Evolutionary conservation across 148 eudicot species (phyloP).

Genomic region (Cornus controversa): DNA sequence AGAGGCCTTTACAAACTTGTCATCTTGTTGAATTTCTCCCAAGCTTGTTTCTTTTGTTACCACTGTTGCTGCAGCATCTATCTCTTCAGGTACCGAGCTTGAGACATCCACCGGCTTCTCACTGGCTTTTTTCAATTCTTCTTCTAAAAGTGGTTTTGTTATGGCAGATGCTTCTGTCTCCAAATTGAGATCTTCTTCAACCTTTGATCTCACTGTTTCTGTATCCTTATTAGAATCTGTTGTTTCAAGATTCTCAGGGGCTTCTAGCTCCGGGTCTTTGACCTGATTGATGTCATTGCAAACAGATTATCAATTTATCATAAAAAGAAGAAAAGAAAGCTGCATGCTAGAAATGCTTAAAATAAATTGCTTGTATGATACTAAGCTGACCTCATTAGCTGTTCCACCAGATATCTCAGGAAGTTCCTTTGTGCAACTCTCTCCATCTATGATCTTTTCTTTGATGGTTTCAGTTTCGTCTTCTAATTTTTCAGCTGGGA

Average conservation of each 20-base stretch:
- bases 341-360: background rate
- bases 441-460: background rate
- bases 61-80: background rate
- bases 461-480: background rate
- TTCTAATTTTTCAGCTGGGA: background rate
- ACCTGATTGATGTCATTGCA: background rate
- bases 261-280: background rate
- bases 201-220: background rate
- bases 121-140: background rate
- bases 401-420: background rate
- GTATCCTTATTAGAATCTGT: background rate
- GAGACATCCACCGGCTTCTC: constrained; percentile 5
- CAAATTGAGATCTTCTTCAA: constrained; percentile 12
- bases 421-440: background rate
- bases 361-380: no score
- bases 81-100: constrained; percentile 11
- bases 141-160: constrained; percentile 4
- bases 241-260: constrained; percentile 6
- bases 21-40: constrained; percentile 11
- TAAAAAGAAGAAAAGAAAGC: background rate
- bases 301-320: background rate
- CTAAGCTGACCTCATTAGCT: constrained; percentile 14
- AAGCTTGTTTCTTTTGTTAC: constrained; percentile 3
- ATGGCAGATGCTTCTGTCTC: background rate
- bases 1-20: constrained; percentile 5